Base-by-base conservation (phyloP, 257 asterid genomes). In the Nicotiana tabacum region DNA sequence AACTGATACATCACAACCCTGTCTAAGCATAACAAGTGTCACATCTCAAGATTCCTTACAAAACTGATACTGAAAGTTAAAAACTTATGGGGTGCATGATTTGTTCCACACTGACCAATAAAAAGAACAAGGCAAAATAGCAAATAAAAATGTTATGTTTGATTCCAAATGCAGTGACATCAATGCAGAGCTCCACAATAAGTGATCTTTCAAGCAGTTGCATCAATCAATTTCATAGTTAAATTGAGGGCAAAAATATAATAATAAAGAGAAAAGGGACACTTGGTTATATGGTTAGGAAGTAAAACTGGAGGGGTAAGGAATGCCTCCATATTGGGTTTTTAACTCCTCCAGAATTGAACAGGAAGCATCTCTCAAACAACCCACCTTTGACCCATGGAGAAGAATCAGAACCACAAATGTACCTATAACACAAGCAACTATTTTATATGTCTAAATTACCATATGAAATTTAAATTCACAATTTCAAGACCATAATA, bases 1-100 rank as follows among this genome's bases (percentile, higher is more conserved):
- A 51, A 92, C 78, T 17, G 97, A 89, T 48, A 91, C 94, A 80
- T 92, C 97, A 87, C 91, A 91, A 78, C 98, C 98, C 98, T 93
- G 97, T 91, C 90, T 84, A 89, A 86, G 88, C 81, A 83, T 55
- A 86, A 83, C 60, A 90, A 77, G 79, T 66, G 87, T 89, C 81
- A 85, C 37, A 85, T 60, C 62, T 81, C 88, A 88, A 88, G 85
- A 80, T 81, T 88, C 83, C 55, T 83, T 76, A 81, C 66, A 76
- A 55, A 58, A 68, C 33, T 17, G 9, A 15, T 61, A n/a, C 53
- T 21, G 72, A 37, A 57, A 83, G 79, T 77, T 27, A 51, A 74
- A 77, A 12, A 62, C 9, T 24, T 56, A n/a, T 46, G n/a, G 32
- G 21, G 21, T 13, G 62, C 68, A 39, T 7, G 82, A 55, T 55